A percentile compares a stretch with the other conserved stretches of the same genome.
Evolutionary conservation across 1,284 basidiomycete genomes (phyloP).

Genomic region (Papiliotrema nemorosa): DNA sequence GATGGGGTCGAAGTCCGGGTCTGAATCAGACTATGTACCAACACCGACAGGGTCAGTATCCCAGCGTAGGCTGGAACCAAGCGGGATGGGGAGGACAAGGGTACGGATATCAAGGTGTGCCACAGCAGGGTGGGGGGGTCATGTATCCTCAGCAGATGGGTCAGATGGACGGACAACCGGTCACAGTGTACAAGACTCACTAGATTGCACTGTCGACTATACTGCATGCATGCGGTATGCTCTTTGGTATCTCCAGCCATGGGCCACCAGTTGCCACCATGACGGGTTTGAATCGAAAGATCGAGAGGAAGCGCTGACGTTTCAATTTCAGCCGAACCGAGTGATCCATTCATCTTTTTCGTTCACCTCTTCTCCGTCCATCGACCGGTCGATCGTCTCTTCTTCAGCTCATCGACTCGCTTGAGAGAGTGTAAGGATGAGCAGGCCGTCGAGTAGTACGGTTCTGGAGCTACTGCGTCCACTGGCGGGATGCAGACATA

Average conservation of each 20-base stretch:
- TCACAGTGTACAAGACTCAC: neutral
- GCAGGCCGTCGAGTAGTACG: neutral
- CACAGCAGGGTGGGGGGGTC: neutral
- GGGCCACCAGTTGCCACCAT: too few species aligned
- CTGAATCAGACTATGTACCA: neutral
- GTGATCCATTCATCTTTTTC: neutral
- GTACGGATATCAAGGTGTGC: conserved; percentile 3
- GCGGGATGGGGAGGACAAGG: neutral
- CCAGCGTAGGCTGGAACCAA: neutral
- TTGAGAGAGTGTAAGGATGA: neutral
- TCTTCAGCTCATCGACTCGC: too few species aligned
- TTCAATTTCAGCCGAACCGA: neutral
- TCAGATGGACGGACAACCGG: neutral
- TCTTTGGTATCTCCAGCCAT: too few species aligned
- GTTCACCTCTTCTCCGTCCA: neutral
- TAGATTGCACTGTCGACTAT: neutral
- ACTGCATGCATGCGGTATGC: neutral
- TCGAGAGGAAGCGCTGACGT: neutral
- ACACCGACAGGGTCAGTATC: neutral
- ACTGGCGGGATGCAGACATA: conserved; percentile 1
- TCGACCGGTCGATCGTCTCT: too few species aligned
- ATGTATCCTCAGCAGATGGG: neutral
- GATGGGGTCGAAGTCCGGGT: neutral
- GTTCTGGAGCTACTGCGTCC: conserved; percentile 5
- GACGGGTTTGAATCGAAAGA: too few species aligned